Evolutionary conservation across 192 early-diverging fungal genomes (phyloP).

Genomic region (Backusella morwellensis): DNA sequence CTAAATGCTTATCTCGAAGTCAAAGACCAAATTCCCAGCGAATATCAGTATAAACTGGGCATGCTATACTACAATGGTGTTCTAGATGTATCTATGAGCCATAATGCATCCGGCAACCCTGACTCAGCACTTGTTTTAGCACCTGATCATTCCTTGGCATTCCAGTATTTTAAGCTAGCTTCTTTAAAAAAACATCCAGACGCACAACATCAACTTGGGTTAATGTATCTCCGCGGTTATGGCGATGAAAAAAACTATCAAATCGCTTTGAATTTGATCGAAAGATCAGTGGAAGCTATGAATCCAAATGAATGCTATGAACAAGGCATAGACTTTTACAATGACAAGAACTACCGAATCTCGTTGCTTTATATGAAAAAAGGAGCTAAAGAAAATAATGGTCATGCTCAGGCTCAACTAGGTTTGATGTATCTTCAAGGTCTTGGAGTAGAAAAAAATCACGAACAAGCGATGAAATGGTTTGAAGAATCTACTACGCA

Average conservation of each 20-base stretch:
- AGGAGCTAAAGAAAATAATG: not conserved
- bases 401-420: not conserved
- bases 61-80: not conserved
- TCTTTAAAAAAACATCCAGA: too few relatives aligned
- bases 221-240: too few relatives aligned
- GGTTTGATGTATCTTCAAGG: not conserved
- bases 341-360: not conserved
- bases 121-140: too few relatives aligned
- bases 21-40: not conserved
- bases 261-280: not conserved
- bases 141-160: too few relatives aligned
- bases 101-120: too few relatives aligned
- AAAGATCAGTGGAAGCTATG: not conserved
- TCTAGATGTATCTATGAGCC: too few relatives aligned
- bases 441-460: not conserved
- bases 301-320: not conserved
- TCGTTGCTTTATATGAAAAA: not conserved
- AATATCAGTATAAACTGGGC: not conserved
- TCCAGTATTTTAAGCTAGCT: too few relatives aligned
- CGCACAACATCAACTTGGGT: too few relatives aligned
- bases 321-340: not conserved
- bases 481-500: not conserved
- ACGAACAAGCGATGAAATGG: not conserved
- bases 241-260: too few relatives aligned
- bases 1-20: not conserved